Evolutionary conservation across 176 grass and related monocot species (phyloP).

Genomic region (Aegilops tauschii): DNA sequence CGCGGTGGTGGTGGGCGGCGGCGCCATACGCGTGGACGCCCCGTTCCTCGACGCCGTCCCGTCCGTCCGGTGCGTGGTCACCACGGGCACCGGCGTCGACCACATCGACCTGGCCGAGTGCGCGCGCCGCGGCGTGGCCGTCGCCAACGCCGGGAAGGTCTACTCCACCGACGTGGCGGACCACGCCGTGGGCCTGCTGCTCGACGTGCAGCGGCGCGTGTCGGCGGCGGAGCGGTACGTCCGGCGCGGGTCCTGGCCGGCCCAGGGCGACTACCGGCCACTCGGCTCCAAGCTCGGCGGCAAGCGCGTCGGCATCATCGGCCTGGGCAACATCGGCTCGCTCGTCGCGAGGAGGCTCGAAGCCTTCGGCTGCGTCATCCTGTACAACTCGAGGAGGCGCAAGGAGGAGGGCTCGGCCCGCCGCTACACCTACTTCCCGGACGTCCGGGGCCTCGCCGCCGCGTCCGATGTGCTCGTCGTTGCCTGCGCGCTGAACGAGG

Average conservation of each 20-base stretch:
- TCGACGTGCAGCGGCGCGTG: conserved; percentile 43
- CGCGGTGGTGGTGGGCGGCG: background rate
- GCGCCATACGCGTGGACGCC: background rate
- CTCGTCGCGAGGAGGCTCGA: conserved; percentile 47
- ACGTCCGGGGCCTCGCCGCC: conserved; percentile 16
- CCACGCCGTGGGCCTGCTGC: conserved; percentile 44
- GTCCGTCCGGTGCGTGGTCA: conserved; percentile 22
- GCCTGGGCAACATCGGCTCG: conserved; percentile 38
- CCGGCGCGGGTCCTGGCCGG: conserved; percentile 27
- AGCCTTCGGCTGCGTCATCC: conserved; percentile 46
- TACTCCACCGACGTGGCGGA: conserved; percentile 43
- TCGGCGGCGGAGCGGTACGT: conserved; percentile 32
- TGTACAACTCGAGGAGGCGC: conserved; percentile 35
- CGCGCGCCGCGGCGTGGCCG: conserved; percentile 21
- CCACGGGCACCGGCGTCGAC: conserved; percentile 23
- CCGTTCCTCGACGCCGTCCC: conserved; percentile 19
- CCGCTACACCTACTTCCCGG: conserved; percentile 27
- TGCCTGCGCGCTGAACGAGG: conserved; percentile 29
- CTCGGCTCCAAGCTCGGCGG: conserved; percentile 51
- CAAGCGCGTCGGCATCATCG: conserved; percentile 32
- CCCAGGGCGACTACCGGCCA: conserved; percentile 9
- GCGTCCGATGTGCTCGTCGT: conserved; percentile 40
- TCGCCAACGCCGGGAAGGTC: conserved; percentile 17
- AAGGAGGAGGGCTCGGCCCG: background rate
- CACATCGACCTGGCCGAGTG: conserved; percentile 47